Base-by-base conservation (phyloP, 2,329 filamentous ascomycete genomes). In the Alternaria sp. region DNA sequence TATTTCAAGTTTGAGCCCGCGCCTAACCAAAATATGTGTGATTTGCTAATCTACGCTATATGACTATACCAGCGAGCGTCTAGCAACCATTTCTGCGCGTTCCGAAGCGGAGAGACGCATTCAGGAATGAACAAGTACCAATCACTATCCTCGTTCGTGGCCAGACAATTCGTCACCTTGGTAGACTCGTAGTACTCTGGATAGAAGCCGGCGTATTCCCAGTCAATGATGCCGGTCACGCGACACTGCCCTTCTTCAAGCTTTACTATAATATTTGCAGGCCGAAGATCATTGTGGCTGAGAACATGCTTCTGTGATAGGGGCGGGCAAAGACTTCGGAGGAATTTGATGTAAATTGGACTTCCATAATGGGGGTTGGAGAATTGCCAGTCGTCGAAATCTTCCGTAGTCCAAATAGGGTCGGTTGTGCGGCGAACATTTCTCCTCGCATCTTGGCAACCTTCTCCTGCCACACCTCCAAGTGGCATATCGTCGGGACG, bases 101-200 rank as follows among this genome's bases (percentile, higher is more conserved):
- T 53, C 26, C 26, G 25, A 53, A 53, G 49, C 26, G 49, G 49
- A 25, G 49, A 53, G 26, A 53, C 14, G 26, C 21, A 25, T 53
- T 53, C 49, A 30, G 49, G 49, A 26, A 53, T 53, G 26, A 53
- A 53, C 11, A 53, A 28, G 26, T 53, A 53, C 49, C 49, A 53
- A 53, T 53, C 49, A 28, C 49, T 53, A 33, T 1, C 2, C 6
- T 41, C 37, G 37, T 41, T 41, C 37, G 37, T 18, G 37, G 15
- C 8, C 5, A 41, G 5, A 10, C 15, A 20, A 20, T 53, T 30
- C 49, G 23, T 53, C 21, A 53, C 49, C 26, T 53, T 53, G 8
- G 49, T 53, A 30, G 49, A 53, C 26, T 53, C 49, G 49, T 53
- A 53, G 26, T 53, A 53, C 23, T 53, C 49, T 30, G 49, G 49